Conservation (phyloP, 2,329 filamentous ascomycete genomes). For the Pestalotiopsis sp. region DNA sequence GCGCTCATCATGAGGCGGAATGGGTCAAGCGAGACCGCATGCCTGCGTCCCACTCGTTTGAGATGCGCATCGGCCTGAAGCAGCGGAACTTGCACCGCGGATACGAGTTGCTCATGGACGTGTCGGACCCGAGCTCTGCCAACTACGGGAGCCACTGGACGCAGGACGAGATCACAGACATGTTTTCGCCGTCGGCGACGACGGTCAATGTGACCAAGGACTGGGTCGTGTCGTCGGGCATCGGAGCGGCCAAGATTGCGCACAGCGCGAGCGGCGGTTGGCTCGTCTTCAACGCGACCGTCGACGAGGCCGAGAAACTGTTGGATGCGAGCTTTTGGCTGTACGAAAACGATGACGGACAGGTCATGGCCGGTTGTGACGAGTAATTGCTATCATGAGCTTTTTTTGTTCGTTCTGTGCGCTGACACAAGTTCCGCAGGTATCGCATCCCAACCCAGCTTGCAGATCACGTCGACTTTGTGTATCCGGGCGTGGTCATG, state of each 20-base stretch:
- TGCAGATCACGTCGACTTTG: conserved; percentile 53
- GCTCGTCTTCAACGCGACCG: conserved; percentile 18
- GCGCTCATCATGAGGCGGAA: background rate
- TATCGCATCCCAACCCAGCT: background rate
- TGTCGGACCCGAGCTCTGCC: conserved; percentile 35
- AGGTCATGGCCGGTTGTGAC: conserved; percentile 15
- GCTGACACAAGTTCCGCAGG: background rate
- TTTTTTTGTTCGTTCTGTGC: conserved; percentile 9
- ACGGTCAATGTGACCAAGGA: conserved; percentile 36
- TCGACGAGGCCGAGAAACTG: conserved; percentile 16
- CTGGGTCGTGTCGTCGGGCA: conserved; percentile 39
- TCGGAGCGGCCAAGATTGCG: conserved; percentile 31
- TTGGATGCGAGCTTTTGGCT: conserved; percentile 17
- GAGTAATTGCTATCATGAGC: conserved; percentile 14
- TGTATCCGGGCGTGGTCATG: conserved; percentile 51
- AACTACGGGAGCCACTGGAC: conserved; percentile 44
- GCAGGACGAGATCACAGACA: conserved; percentile 36
- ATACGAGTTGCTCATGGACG: conserved; percentile 29
- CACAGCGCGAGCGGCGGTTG: conserved; percentile 28
- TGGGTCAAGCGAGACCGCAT: background rate
- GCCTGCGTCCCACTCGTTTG: background rate
- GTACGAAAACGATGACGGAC: conserved; percentile 12
- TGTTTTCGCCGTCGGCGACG: conserved; percentile 38
- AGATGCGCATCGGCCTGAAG: conserved; percentile 21
- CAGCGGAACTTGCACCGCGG: conserved; percentile 26